These are phyloP conservation scores for Aspergillus japonicus DNA, from an alignment of 2,329 filamentous ascomycete genomes.

Conservation along the genomic window DNA sequence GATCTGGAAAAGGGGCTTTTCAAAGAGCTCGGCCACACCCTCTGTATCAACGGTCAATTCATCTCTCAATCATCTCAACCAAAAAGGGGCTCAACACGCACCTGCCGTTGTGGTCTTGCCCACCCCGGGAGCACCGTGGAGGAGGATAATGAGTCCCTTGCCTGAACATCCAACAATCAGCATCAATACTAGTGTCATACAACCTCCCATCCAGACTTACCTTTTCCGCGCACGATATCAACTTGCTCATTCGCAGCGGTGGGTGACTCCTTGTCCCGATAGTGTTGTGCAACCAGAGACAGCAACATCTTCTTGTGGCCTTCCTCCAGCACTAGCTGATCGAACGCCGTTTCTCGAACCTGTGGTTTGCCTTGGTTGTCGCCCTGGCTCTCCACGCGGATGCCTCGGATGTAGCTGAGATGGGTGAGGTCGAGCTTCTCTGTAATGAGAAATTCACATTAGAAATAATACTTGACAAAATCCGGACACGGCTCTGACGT, in stretches of 20 bases:
- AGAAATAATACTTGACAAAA: not conserved
- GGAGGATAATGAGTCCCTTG: constrained; percentile 8
- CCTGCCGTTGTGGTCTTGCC: constrained; percentile 5
- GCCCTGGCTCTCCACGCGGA: not conserved
- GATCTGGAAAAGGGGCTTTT: constrained; percentile 1
- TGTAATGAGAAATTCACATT: not conserved
- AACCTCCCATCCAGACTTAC: not conserved
- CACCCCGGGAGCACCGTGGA: constrained; percentile 5
- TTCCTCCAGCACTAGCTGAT: constrained; percentile 19
- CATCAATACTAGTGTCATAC: not conserved
- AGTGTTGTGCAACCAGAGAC: not conserved
- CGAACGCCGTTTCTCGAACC: not conserved
- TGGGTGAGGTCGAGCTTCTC: not conserved
- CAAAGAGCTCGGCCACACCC: constrained; percentile 1
- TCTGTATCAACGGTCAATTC: not conserved
- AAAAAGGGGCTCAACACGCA: not conserved
- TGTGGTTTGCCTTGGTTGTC: not conserved
- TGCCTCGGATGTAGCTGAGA: not conserved
- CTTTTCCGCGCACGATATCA: not conserved
- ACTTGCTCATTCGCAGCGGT: not conserved
- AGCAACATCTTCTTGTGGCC: not conserved
- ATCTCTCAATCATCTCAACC: not conserved
- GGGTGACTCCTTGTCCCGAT: not conserved
- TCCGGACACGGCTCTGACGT: not conserved
- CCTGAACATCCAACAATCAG: not conserved